phyloP scores from a whole-genome alignment of 2,329 filamentous ascomycete genomes.

The Fusarium succisae region DNA sequence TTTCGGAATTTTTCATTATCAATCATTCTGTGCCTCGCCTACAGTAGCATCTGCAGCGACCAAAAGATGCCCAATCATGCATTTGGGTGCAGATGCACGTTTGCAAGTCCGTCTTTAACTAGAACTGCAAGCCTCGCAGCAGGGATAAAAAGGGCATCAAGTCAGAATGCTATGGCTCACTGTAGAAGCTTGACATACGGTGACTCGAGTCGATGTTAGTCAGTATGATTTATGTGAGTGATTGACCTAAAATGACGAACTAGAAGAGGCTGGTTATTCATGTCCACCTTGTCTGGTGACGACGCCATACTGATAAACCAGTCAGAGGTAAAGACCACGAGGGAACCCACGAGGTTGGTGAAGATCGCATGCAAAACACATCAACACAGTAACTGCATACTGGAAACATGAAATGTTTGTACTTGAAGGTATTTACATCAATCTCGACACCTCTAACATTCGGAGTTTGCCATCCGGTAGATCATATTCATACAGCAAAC shows the following conservation, averaged over 20 bases:
- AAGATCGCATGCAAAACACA: slow-evolving; percentile 23
- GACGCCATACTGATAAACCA: slow-evolving; percentile 24
- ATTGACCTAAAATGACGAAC: slow-evolving; percentile 1
- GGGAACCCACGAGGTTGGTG: slow-evolving; percentile 24
- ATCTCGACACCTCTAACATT: not conserved
- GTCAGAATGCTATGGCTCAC: slow-evolving; percentile 20
- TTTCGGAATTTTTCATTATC: slow-evolving; percentile 14
- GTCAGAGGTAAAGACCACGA: slow-evolving; percentile 18
- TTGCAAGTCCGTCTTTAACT: slow-evolving; percentile 23
- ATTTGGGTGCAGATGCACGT: slow-evolving; percentile 20
- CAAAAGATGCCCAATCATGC: slow-evolving; percentile 24
- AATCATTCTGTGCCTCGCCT: slow-evolving; percentile 22
- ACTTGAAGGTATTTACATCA: not conserved
- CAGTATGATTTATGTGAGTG: not conserved
- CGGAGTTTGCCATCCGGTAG: slow-evolving; percentile 14
- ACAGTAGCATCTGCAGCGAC: slow-evolving; percentile 10
- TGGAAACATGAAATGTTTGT: slow-evolving; percentile 13
- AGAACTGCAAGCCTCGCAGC: slow-evolving; percentile 24
- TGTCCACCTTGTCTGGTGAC: slow-evolving; percentile 35
- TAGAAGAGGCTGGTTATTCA: slow-evolving; percentile 26
- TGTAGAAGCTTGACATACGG: slow-evolving; percentile 4
- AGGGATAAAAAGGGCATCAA: slow-evolving; percentile 18
- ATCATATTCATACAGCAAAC: slow-evolving; percentile 12
- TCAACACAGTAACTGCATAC: slow-evolving; percentile 12
- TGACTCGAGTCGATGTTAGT: not conserved